Conservation (phyloP, 192 early-diverging fungal genomes). For the Chytriomyces hyalinus region DNA sequence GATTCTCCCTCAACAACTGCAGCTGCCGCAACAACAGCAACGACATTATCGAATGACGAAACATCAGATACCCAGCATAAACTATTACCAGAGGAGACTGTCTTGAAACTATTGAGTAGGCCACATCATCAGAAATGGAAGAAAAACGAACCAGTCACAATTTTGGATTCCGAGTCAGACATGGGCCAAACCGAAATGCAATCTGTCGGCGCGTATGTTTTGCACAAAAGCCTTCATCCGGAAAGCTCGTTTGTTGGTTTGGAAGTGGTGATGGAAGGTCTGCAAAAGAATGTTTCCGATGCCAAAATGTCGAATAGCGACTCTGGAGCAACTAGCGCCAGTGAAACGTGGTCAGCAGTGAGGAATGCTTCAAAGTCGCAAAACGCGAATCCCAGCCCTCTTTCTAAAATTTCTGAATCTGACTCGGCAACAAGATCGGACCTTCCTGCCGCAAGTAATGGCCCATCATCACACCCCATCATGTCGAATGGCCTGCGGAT, state of each 20-base stretch:
- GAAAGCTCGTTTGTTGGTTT: slow-evolving; percentile 24
- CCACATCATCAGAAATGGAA: slow-evolving; percentile 56
- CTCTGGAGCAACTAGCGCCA: no score
- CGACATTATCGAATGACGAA: background rate
- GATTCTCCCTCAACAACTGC: background rate
- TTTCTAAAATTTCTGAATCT: background rate
- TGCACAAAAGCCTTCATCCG: slow-evolving; percentile 46
- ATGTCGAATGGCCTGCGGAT: slow-evolving; percentile 6
- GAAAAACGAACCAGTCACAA: slow-evolving; percentile 46
- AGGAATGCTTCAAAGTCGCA: background rate
- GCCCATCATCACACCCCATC: background rate
- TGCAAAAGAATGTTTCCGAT: background rate
- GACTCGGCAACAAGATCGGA: no score
- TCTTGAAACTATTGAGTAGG: slow-evolving; percentile 26
- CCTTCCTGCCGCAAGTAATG: background rate
- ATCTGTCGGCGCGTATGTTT: slow-evolving; percentile 42
- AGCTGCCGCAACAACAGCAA: background rate
- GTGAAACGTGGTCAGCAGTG: background rate
- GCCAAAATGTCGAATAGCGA: no score
- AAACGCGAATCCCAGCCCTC: background rate
- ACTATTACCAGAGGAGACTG: slow-evolving; percentile 24
- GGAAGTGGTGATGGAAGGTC: slow-evolving; percentile 18
- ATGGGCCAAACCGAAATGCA: slow-evolving; percentile 34
- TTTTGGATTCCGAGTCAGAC: slow-evolving; percentile 35
- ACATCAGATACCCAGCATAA: background rate